Percentiles rank a stretch among this genome's conserved stretches.
Evolutionary conservation across 2,329 filamentous ascomycete genomes (phyloP).

Genomic region (Anthostomella pinea): DNA sequence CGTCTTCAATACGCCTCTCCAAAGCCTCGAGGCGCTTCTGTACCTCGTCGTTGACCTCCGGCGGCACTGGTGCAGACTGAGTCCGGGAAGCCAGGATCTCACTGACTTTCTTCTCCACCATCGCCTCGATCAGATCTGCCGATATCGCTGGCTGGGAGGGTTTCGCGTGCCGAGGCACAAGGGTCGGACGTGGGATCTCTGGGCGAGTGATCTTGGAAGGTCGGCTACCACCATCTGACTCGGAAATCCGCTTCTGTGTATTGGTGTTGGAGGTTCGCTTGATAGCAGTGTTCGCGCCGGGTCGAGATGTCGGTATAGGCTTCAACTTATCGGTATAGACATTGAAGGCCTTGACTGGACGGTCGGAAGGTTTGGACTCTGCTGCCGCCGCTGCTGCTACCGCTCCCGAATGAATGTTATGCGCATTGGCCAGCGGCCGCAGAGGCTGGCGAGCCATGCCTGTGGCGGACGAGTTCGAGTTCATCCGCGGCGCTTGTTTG

Average conservation of each 20-base stretch:
- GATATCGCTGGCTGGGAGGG: constrained; percentile 45
- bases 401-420: constrained; percentile 67
- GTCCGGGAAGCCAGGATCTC: constrained; percentile 81
- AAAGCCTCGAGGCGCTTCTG: constrained; percentile 79
- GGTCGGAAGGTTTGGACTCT: constrained; percentile 54
- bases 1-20: constrained; percentile 78
- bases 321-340: constrained; percentile 78
- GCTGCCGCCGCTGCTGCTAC: constrained; percentile 46
- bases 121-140: constrained; percentile 77
- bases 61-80: constrained; percentile 47
- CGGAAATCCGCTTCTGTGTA: constrained; percentile 42
- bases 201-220: constrained; percentile 27
- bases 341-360: constrained; percentile 78
- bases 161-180: constrained; percentile 15
- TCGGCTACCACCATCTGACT: constrained; percentile 36
- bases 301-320: constrained; percentile 29
- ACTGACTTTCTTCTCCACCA: constrained; percentile 88
- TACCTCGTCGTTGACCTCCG: constrained; percentile 70
- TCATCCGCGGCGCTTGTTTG: constrained; percentile 66
- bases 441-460: constrained; percentile 67
- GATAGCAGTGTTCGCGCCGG: constrained; percentile 23
- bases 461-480: constrained; percentile 35
- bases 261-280: constrained; percentile 25
- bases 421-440: constrained; percentile 69
- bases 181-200: constrained; percentile 18